A percentile compares a stretch with the other conserved stretches of the same genome.
These are phyloP conservation scores for Delphinella strobiligena DNA, from an alignment of 2,329 filamentous ascomycete genomes.

Conservation along the genomic window DNA sequence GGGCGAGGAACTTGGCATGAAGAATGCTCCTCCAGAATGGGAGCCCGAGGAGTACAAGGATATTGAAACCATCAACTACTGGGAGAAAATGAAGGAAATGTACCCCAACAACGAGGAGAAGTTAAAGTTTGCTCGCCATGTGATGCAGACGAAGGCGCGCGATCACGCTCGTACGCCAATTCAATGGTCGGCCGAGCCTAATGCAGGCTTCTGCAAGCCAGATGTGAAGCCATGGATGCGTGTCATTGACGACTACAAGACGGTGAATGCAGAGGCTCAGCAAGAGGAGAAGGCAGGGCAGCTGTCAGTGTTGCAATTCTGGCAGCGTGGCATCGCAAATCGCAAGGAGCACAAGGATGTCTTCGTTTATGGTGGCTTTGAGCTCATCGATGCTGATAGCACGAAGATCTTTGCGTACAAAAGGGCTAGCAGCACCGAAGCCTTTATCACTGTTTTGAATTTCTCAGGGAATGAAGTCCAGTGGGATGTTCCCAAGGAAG, in stretches of 20 bases:
- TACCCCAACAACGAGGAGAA: conserved; percentile 21
- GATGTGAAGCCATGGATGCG: conserved; percentile 48
- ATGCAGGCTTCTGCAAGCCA: conserved; percentile 50
- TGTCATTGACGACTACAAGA: conserved; percentile 40
- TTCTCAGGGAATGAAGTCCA: conserved; percentile 20
- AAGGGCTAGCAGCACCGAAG: conserved; percentile 15
- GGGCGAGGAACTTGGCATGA: conserved; percentile 40
- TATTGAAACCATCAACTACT: conserved; percentile 46
- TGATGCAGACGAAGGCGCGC: conserved; percentile 47
- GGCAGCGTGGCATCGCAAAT: conserved; percentile 42
- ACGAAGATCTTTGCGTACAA: conserved; percentile 45
- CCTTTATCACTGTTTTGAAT: conserved; percentile 24
- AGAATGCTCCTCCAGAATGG: conserved; percentile 34
- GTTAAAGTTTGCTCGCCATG: conserved; percentile 35
- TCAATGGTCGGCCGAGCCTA: conserved; percentile 46
- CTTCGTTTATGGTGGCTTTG: conserved; percentile 51
- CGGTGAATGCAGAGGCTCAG: conserved; percentile 48
- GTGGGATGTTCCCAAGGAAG: conserved; percentile 21
- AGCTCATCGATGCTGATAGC: conserved; percentile 37
- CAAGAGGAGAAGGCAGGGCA: conserved; percentile 18
- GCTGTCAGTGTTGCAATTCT: conserved; percentile 46
- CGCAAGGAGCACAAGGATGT: conserved; percentile 45
- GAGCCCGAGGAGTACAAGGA: conserved; percentile 37
- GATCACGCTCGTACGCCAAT: conserved; percentile 59
- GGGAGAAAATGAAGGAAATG: conserved; percentile 33